A percentile compares a stretch with the other conserved stretches of the same genome.
phyloP scores from a whole-genome alignment of 2,329 filamentous ascomycete genomes.

The Monosporascus ibericus region DNA sequence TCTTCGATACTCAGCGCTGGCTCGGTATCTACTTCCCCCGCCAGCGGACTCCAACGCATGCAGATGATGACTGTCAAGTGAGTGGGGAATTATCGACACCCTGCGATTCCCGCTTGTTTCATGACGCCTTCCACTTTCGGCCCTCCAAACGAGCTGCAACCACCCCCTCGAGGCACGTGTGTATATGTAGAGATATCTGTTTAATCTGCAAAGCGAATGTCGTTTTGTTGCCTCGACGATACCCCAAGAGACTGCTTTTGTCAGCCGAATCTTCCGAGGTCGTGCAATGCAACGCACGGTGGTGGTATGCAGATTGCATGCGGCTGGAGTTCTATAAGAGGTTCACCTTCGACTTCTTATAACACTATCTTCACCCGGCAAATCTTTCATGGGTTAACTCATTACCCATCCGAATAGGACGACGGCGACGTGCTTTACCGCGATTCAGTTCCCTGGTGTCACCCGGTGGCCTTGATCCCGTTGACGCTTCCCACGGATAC shows the following conservation, averaged over 20 bases:
- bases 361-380: not conserved
- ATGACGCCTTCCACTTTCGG: slow-evolving; percentile 1
- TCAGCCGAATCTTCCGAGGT: not conserved
- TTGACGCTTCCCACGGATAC: slow-evolving; percentile 8
- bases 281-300: not conserved
- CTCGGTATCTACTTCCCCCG: slow-evolving; percentile 47
- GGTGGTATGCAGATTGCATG: not conserved
- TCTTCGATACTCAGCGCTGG: slow-evolving; percentile 44
- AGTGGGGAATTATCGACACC: slow-evolving; percentile 9
- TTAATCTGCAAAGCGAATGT: slow-evolving; percentile 34
- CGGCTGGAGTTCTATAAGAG: not conserved
- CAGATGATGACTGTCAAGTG: slow-evolving; percentile 61
- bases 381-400: not conserved
- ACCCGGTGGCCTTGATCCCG: not conserved
- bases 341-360: not conserved
- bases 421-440: not conserved
- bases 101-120: not conserved
- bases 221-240: slow-evolving; percentile 15
- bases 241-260: not conserved
- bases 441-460: not conserved
- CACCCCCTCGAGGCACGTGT: slow-evolving; percentile 1
- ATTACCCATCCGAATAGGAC: not conserved
- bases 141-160: slow-evolving; percentile 5
- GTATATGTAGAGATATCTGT: slow-evolving; percentile 28
- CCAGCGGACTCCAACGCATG: slow-evolving; percentile 47